These are phyloP conservation scores for Discostella stelligera DNA, from an alignment of 352 stramenopile genomes.

Conservation along the genomic window DNA sequence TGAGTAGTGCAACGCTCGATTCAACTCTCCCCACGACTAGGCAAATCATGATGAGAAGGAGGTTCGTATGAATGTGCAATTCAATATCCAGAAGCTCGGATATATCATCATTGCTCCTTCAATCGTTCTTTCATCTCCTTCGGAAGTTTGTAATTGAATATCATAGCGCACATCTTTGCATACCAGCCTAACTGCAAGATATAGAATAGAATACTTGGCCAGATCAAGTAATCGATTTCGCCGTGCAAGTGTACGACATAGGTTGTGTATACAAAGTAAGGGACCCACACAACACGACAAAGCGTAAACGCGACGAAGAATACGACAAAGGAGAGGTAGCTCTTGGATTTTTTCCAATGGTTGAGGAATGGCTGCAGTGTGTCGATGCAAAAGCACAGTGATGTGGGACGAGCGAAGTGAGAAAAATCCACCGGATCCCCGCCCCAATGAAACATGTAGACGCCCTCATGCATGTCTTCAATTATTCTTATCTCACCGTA, in stretches of 20 bases:
- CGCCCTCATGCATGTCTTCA: not conserved
- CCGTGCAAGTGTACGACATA: slow-evolving; percentile 29
- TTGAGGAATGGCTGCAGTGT: slow-evolving; percentile 35
- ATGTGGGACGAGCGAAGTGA: not conserved
- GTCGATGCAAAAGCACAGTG: too few species aligned
- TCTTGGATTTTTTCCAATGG: slow-evolving; percentile 40
- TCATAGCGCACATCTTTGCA: slow-evolving; percentile 37
- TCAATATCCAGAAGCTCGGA: too few species aligned
- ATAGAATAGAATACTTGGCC: slow-evolving; percentile 25
- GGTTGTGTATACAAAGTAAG: slow-evolving; percentile 40
- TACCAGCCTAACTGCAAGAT: slow-evolving; percentile 41
- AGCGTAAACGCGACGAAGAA: slow-evolving; percentile 38
- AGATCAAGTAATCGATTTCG: slow-evolving; percentile 30
- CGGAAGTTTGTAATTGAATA: slow-evolving; percentile 37
- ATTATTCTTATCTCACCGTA: slow-evolving; percentile 18
- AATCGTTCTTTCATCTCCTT: slow-evolving; percentile 26
- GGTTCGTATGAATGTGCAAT: not conserved
- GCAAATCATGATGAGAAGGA: not conserved
- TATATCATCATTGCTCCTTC: slow-evolving; percentile 17
- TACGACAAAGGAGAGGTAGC: slow-evolving; percentile 25
- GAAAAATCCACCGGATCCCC: too few species aligned
- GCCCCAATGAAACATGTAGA: not conserved
- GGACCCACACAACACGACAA: slow-evolving; percentile 42
- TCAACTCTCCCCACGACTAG: not conserved
- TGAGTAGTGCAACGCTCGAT: too few species aligned